A percentile compares a stretch with the other conserved stretches of the same genome.
phyloP scores from a whole-genome alignment of 2,329 filamentous ascomycete species.

The Aphanocladium album region DNA sequence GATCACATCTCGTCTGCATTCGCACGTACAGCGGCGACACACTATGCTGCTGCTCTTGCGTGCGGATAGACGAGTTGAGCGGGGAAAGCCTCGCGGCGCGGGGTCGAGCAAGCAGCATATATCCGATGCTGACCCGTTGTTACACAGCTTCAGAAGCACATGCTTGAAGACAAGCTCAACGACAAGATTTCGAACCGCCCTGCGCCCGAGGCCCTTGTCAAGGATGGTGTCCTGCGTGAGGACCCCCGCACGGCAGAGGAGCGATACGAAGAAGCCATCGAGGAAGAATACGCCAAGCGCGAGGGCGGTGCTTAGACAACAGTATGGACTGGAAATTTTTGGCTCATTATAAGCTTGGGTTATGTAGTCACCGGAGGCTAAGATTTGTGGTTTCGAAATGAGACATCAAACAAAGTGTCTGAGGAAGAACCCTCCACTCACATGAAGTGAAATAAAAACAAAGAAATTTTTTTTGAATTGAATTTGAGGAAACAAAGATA shows the following conservation, averaged over 20 bases:
- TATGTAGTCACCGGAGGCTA: background rate
- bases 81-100: background rate
- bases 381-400: constrained; percentile 4
- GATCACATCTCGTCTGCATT: background rate
- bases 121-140: background rate
- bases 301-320: constrained; percentile 52
- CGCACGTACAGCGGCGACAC: background rate
- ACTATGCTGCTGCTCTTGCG: background rate
- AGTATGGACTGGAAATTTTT: background rate
- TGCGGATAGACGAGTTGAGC: background rate
- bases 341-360: background rate
- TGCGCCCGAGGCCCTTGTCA: constrained; percentile 67
- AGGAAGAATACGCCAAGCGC: constrained; percentile 59
- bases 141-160: constrained; percentile 67
- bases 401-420: background rate
- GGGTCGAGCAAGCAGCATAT: background rate
- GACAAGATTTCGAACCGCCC: constrained; percentile 80
- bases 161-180: constrained; percentile 81
- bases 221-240: constrained; percentile 72
- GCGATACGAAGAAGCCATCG: constrained; percentile 56
- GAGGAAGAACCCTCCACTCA: background rate
- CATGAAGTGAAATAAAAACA: background rate
- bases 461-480: background rate
- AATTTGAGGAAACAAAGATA: background rate
- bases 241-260: constrained; percentile 56